Evolutionary conservation across 2,329 filamentous ascomycete species (phyloP), one percentile per base, ranked within the genome.

Genomic region (Fonsecaea monophora): DNA sequence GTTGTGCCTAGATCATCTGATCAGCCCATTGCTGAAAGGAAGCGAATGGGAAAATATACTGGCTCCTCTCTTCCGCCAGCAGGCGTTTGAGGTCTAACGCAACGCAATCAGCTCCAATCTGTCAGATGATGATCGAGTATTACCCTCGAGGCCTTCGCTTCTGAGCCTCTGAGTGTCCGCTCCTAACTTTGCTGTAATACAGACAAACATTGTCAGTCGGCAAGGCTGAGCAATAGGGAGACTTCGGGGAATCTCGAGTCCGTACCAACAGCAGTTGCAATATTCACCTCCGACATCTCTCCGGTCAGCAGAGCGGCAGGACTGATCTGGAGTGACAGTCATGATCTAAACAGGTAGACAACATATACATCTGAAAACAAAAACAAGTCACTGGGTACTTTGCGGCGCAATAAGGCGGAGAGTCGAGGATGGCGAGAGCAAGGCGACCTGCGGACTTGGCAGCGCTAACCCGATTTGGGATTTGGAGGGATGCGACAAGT

Each of bases 71-170:
- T 72, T 85, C 81, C 61, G 82, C 81, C 37, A 89, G 78, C 62
- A 88, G 83, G 68, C 84, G 81, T 74, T 84, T 84, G 62, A 89
- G 77, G 71, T 87, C 82, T 83, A 70, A 12, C n/a, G 12, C n/a
- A 66, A 72, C 60, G 70, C 70, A 66, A 53, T 68, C 59, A 57
- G 37, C 25, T 32, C 25, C 38, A 53, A 25, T 25, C 21, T 57
- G 54, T 59, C 32, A 56, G 48, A 37, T 13, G 30, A 6, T 32
- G 15, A 8, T 13, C 62, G 15, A 37, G 42, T 64, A 73, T 65
- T 73, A 83, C 81, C 80, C 69, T 81, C 80, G 66, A 88, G 77
- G 37, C 83, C 86, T 66, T 83, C 80, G 9, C 38, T 40, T 60
- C 69, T 64, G 25, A 30, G 55, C 13, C 38, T 48, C 54, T 66